phyloP scores from a whole-genome alignment of 495 filamentous ascomycete species.

The Penicillium canariense region DNA sequence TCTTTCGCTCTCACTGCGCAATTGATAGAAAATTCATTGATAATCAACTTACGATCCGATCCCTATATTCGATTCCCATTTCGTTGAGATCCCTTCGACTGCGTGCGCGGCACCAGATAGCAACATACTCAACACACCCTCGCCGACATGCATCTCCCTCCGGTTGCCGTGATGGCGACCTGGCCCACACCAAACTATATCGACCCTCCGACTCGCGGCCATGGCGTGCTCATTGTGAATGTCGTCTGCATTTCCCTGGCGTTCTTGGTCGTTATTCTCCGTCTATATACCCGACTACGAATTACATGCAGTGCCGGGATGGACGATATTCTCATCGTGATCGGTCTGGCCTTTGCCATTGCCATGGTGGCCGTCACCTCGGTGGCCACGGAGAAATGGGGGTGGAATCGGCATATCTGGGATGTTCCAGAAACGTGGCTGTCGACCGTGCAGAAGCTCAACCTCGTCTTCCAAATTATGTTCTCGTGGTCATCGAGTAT shows the following conservation, averaged over 20 bases:
- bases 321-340: conserved; percentile 49
- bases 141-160: conserved; percentile 43
- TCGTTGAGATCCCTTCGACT: background rate
- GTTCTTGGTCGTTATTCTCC: conserved; percentile 40
- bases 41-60: background rate
- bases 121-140: background rate
- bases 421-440: conserved; percentile 42
- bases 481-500: conserved; percentile 53
- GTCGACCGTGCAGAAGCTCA: conserved; percentile 40
- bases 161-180: conserved; percentile 36
- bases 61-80: background rate
- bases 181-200: conserved; percentile 59
- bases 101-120: background rate
- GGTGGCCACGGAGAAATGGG: conserved; percentile 41
- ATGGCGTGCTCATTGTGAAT: conserved; percentile 42
- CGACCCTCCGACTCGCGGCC: conserved; percentile 51
- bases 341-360: conserved; percentile 35
- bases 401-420: conserved; percentile 58
- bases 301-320: conserved; percentile 46
- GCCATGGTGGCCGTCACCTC: conserved; percentile 46
- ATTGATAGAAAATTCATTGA: background rate
- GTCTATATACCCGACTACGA: conserved; percentile 48
- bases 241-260: conserved; percentile 37
- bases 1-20: background rate
- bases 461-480: conserved; percentile 50